Percentiles rank a stretch among this genome's conserved stretches.
phyloP scores from a whole-genome alignment of 2,329 filamentous ascomycete genomes.

The Volutella citrinella region DNA sequence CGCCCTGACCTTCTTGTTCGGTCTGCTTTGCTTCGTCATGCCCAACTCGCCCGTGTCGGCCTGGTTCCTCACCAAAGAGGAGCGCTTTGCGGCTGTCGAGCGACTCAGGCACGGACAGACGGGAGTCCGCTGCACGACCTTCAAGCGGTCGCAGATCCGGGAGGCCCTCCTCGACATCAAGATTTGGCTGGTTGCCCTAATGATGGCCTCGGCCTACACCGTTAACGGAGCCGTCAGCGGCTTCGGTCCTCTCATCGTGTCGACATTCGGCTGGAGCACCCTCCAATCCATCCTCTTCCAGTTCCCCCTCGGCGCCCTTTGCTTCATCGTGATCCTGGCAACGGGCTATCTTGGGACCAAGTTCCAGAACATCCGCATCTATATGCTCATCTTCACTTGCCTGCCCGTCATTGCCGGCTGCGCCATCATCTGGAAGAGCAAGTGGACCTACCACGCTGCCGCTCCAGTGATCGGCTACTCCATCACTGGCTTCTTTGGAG shows the following conservation, averaged over 20 bases:
- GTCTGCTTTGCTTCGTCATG: slow-evolving; percentile 60
- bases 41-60: slow-evolving; percentile 65
- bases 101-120: slow-evolving; percentile 60
- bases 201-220: slow-evolving; percentile 70
- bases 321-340: slow-evolving; percentile 62
- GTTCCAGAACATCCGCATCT: slow-evolving; percentile 60
- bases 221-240: slow-evolving; percentile 70
- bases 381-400: slow-evolving; percentile 63
- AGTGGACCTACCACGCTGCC: slow-evolving; percentile 61
- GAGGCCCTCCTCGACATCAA: slow-evolving; percentile 60
- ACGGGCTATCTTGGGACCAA: slow-evolving; percentile 63
- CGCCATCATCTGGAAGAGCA: slow-evolving; percentile 69
- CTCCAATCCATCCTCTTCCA: slow-evolving; percentile 69
- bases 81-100: slow-evolving; percentile 63
- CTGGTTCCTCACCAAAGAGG: slow-evolving; percentile 64
- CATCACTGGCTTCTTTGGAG: slow-evolving; percentile 70
- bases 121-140: slow-evolving; percentile 57
- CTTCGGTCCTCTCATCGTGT: slow-evolving; percentile 70
- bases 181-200: slow-evolving; percentile 60
- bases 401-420: slow-evolving; percentile 74
- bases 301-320: slow-evolving; percentile 70
- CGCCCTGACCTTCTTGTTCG: slow-evolving; percentile 61
- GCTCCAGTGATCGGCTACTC: slow-evolving; percentile 69
- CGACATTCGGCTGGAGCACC: slow-evolving; percentile 64
- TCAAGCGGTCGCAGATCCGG: slow-evolving; percentile 57